Base-by-base conservation (phyloP, 441 rosid species). In the Viola pubescens region DNA sequence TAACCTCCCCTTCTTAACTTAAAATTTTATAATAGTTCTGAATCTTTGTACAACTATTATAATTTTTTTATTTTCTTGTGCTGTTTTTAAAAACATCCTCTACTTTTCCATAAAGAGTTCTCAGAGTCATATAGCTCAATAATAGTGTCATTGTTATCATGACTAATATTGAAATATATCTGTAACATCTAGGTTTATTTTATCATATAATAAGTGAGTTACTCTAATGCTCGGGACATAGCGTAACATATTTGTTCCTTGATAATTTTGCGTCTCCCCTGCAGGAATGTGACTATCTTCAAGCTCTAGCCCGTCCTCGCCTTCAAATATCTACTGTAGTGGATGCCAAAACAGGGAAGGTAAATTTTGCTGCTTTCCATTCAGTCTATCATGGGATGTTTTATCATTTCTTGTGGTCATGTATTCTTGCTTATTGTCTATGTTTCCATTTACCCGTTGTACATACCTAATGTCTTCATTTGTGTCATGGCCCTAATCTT, bases 201-300 rank as follows among this genome's bases (percentile, higher is more conserved):
- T 44, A 11, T 54, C 0, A 38, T 39, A 41, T 11, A 54, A 5
- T 8, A n/a, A 38, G 45, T 40, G 45, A 44, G 14, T 16, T 7
- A 6, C 14, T 54, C 46, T 11, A 4, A 39, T 54, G 7, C 5
- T 54, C 45, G n/a, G 12, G 8, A 54, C n/a, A 39, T 13, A 3
- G 58, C 58, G 4, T 11, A 7, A 38, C 7, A 41, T 9, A 54
- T 38, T 54, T 37, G 58, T 26, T 19, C 7, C 44, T 45, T 58
- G 54, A 52, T 54, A 63, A 59, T 51, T 4, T 63, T 41, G 41
- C 59, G 49, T 40, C 34, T 26, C 45, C 52, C 53, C 47, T 77
- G 71, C 82, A 92, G 97, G 98, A 92, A 76, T 92, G 98, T 75
- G 98, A 89, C 71, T 89, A 87, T 76, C 92, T 92, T 58, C 81